Conservation (phyloP, 306 rosid genomes). For the Quercus gilva region DNA sequence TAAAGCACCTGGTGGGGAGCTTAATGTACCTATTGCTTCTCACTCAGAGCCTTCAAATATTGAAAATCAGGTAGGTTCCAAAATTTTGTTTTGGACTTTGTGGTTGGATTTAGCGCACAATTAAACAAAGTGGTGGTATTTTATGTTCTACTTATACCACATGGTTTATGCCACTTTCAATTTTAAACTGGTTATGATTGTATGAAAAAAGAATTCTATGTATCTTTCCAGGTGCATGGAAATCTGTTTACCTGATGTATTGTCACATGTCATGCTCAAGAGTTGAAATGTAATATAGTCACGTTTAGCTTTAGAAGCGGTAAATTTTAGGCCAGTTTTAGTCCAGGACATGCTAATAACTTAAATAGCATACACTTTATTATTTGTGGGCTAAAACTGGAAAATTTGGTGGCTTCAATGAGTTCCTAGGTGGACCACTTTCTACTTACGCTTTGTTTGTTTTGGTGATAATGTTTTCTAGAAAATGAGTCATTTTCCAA, state of each 20-base stretch:
- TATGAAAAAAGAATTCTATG: neutral
- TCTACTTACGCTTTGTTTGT: no score
- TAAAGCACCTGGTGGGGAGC: constrained; percentile 68
- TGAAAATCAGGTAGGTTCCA: constrained; percentile 67
- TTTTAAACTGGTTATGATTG: neutral
- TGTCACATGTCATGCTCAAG: neutral
- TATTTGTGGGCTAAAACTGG: neutral
- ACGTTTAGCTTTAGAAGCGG: neutral
- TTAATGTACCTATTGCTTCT: constrained; percentile 65
- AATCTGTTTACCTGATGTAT: neutral
- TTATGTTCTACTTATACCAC: neutral
- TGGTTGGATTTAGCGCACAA: neutral
- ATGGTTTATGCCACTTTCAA: neutral
- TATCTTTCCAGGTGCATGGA: neutral
- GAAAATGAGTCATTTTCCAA: no score
- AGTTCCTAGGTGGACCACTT: neutral
- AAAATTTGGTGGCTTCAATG: neutral
- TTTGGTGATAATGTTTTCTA: no score
- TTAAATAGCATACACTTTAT: neutral
- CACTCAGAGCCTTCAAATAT: constrained; percentile 63
- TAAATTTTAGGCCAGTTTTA: neutral
- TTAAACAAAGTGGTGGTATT: neutral
- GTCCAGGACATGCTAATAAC: neutral
- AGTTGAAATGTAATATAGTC: neutral
- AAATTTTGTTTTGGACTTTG: neutral